Evolutionary conservation across 2,329 filamentous ascomycete genomes (phyloP), one percentile per base, ranked within the genome.

Genomic region (Phoma sp.): DNA sequence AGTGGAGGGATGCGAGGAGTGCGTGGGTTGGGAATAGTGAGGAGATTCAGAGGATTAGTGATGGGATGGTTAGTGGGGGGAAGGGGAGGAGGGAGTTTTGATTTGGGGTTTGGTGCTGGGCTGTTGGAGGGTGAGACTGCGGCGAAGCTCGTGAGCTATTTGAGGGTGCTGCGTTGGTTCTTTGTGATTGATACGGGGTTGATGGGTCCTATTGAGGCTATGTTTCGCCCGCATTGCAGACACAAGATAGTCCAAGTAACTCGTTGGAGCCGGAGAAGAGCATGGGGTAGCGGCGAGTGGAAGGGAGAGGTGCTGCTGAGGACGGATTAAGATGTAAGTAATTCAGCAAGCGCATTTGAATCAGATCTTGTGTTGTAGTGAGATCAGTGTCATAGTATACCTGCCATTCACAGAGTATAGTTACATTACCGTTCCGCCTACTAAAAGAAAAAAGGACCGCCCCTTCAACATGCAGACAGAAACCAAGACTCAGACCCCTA

Each of bases 61-160:
- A 75, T 47, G 71, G 73, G 47, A 79, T 80, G 77, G 70, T 79
- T 2, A 78, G 71, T 55, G 76, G 77, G 7, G 77, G 73, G 1
- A 73, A 77, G 47, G 79, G 78, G 8, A 76, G 70, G 61, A 68
- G 79, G 57, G 67, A 78, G 44, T 81, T 82, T 56, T 81, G 64
- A 75, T 30, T 11, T 18, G 18, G 18, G 18, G 29, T 30, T 30
- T 7, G 14, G 35, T 8, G 33, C 8, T 22, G 24, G 38, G 38
- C 5, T 11, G 13, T 39, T 5, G 7, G 4, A 8, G 22, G 2
- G 22, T 13, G 18, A 3, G 18, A 7, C 4, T 18, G 9, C 3
- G 11, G 8, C 24, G 22, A 10, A 18, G 47, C 22, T 56, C 64
- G 70, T 18, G 18, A 18, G 18, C 18, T 18, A 18, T 18, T 18